phyloP scores from a whole-genome alignment of 768 basidiomycete genomes.

The Tylopilus balloui region DNA sequence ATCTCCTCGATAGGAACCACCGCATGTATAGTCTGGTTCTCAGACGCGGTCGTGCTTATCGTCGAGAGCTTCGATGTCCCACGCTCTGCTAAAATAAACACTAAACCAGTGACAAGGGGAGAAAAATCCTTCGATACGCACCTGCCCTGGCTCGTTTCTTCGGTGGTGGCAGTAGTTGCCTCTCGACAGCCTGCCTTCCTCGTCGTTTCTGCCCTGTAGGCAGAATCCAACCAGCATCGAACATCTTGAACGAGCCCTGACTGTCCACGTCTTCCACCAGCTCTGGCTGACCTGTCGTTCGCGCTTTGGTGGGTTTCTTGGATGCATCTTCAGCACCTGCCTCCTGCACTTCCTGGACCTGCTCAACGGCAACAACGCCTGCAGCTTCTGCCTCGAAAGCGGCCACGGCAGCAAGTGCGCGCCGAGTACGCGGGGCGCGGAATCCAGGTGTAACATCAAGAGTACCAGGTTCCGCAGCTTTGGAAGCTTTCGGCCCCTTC shows the following conservation, averaged over 20 bases:
- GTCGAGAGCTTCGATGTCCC: conserved; percentile 43
- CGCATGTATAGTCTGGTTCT: conserved; percentile 38
- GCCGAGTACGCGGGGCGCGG: conserved; percentile 48
- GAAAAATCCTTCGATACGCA: conserved; percentile 14
- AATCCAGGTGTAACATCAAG: conserved; percentile 43
- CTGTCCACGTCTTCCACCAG: conserved; percentile 70
- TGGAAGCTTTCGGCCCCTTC: conserved; percentile 29
- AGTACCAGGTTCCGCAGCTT: conserved; percentile 16
- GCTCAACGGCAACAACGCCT: conserved; percentile 12
- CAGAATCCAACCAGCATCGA: conserved; percentile 86
- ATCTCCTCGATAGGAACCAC: conserved; percentile 25
- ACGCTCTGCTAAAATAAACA: conserved; percentile 24
- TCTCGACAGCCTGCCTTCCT: conserved; percentile 47
- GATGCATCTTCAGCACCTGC: conserved; percentile 8
- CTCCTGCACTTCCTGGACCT: conserved; percentile 2
- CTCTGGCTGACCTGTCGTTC: conserved; percentile 29
- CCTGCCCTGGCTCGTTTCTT: conserved; percentile 52
- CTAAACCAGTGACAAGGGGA: neutral
- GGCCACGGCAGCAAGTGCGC: conserved; percentile 37
- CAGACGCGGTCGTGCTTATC: conserved; percentile 44
- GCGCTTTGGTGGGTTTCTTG: conserved; percentile 29
- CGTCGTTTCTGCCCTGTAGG: conserved; percentile 68
- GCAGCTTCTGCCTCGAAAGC: conserved; percentile 42
- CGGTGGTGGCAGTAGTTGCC: conserved; percentile 44
- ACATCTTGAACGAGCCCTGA: conserved; percentile 70